Percentiles rank a stretch among this genome's conserved stretches.
Conservation (phyloP, 2,329 filamentous ascomycete genomes). For the Venturia carpophila region DNA sequence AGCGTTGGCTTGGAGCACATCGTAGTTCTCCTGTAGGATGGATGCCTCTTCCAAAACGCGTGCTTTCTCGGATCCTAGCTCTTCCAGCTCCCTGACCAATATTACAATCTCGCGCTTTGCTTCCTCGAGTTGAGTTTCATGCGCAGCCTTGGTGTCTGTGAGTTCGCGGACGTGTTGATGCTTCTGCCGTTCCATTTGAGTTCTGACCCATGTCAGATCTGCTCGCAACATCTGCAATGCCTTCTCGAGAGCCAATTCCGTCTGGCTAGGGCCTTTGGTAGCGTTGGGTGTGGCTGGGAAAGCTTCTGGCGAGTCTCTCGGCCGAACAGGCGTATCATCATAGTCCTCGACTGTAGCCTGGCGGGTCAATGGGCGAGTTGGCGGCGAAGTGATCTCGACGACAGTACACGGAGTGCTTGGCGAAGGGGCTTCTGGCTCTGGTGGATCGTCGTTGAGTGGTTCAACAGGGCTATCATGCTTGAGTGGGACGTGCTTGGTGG, state of each 20-base stretch:
- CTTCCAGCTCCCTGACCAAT: constrained; percentile 10
- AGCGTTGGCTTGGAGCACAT: neutral
- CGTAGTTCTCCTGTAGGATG: neutral
- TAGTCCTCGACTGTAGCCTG: constrained; percentile 18
- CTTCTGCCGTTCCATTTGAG: neutral
- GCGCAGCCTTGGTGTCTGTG: neutral
- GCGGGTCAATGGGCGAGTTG: neutral
- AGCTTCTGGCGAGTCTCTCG: neutral
- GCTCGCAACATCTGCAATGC: neutral
- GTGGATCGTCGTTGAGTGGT: neutral
- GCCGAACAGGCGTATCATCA: constrained; percentile 17
- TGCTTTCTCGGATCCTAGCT: neutral
- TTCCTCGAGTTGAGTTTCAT: neutral
- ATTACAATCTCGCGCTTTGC: constrained; percentile 9
- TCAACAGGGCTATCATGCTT: neutral
- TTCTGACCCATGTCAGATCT: neutral
- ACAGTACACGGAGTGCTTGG: constrained; percentile 4
- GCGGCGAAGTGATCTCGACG: neutral
- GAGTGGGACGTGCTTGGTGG: neutral
- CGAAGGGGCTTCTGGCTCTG: neutral
- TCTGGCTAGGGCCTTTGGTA: neutral
- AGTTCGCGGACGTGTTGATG: neutral
- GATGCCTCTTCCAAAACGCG: neutral
- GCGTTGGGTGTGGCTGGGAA: neutral
- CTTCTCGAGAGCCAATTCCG: neutral